Evolutionary conservation across 2,329 filamentous ascomycete genomes (phyloP), one percentile per base, ranked within the genome.

Genomic region (Aspergillus carbonarius): DNA sequence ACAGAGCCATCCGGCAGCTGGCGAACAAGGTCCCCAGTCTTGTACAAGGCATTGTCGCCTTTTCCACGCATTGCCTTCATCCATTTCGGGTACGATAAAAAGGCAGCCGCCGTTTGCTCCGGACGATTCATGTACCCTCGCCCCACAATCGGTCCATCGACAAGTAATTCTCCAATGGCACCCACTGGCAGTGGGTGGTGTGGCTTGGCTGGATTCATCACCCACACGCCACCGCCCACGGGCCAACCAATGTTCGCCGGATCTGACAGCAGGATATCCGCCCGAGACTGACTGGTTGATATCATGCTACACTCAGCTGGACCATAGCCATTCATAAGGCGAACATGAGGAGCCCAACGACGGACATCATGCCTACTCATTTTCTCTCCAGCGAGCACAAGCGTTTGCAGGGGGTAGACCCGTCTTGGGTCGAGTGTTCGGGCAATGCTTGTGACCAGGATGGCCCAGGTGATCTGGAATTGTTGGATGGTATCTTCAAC

Each of bases 361-460:
- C 25, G 34, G 7, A 30, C 47, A 42, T 51, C 47, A 15, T 32
- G 48, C 9, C 42, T 35, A 34, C 39, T 52, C 18, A 59, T 18
- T 2, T 51, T 23, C 50, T 63, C 60, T 3, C 61, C 65, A 54
- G 18, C 55, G 4, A 63, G 37, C 6, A 58, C 18, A 35, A 63
- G 25, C 8, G 39, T 64, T 49, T 40, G 55, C 10, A 60, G 32
- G 10, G 13, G 32, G 12, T 58, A 62, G 32, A 48, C 60, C 59
- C 30, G 55, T 56, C 35, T 23, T 0, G 57, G 47, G 5, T 68
- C 55, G 13, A 74, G 57, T 1, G 66, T 63, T 10, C 64, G 46
- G 13, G 67, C 66, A 8, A 71, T 60, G 0, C 73, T 72, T 1
- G 77, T 76, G 1, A 77, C 79, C 6, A 78, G 58, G 7, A 67